Evolutionary conservation across 2,329 filamentous ascomycete genomes (phyloP), one percentile per base, ranked within the genome.

Genomic region (Aureobasidium lini): DNA sequence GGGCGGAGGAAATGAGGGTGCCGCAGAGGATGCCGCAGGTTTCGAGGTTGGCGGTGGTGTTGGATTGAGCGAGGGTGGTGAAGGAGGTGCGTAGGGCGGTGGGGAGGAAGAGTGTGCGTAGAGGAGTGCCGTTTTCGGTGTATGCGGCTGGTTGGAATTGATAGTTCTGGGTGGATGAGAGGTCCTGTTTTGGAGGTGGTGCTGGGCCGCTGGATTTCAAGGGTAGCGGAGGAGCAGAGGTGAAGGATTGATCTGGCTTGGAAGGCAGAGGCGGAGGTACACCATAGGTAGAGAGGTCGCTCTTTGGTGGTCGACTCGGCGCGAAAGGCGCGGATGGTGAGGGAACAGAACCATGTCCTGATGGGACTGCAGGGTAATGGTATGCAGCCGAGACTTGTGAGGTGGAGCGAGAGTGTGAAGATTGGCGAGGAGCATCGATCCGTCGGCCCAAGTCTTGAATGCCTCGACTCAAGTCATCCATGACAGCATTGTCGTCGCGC

Each of bases 21-120:
- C 93, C 94, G 68, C 91, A 95, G 10, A 99, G 81, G 64, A 99
- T 93, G 37, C 93, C 94, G 70, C 94, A 97, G 65, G 94, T 97
- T 75, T 99, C 94, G 16, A 97, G 81, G 37, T 95, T 95, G 3
- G 80, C 79, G 32, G 77, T 76, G 0, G 94, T 99, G 70, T 99
- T 97, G 16, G 82, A 74, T 0, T 82, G 75, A 0, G 92, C 93
- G 32, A 91, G 76, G 3, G 82, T 75, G 16, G 97, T 79, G 70
- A 99, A 99, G 6, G 81, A 77, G 2, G 79, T 74, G 31, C 91
- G 89, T 1, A 99, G 81, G 11, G 83, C 81, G 0, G 84, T 82
- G 0, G 94, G 93, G 1, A 99, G 80, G 70, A 97, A 96, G 36
- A 99, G 79, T 0, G 92, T 90, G 36, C 94, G 87, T 6, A 99